Percentiles rank a stretch among this genome's conserved stretches.
Conservation (phyloP, 2,329 filamentous ascomycete genomes). For the Aspergillus pseudonomiae region DNA sequence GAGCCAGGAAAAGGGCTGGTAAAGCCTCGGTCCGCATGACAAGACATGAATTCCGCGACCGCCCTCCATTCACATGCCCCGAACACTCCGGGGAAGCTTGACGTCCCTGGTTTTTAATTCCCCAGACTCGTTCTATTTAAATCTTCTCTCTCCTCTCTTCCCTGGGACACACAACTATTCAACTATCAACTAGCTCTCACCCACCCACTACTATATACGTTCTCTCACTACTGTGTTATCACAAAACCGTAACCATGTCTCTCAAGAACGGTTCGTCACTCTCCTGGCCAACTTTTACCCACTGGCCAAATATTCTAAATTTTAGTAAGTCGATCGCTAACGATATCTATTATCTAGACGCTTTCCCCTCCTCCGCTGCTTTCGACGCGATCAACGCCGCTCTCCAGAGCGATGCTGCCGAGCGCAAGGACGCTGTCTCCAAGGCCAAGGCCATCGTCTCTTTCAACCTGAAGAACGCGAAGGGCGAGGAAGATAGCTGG, state of each 20-base stretch:
- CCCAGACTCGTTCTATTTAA: conserved; percentile 10
- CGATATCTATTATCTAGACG: conserved; percentile 54
- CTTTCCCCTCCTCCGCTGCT: conserved; percentile 85
- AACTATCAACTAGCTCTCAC: conserved; percentile 5
- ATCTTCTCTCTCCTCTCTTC: conserved; percentile 7
- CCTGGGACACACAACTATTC: neutral
- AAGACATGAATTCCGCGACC: conserved; percentile 10
- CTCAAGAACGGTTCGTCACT: conserved; percentile 68
- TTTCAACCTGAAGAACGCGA: conserved; percentile 88
- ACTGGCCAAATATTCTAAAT: neutral
- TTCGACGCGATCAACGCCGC: conserved; percentile 84
- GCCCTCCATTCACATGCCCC: conserved; percentile 25
- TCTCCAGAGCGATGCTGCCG: conserved; percentile 69
- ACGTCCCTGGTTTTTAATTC: conserved; percentile 23
- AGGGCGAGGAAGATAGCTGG: conserved; percentile 82
- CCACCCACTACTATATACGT: conserved; percentile 1
- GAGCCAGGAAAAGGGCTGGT: neutral
- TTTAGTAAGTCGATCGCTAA: conserved; percentile 11
- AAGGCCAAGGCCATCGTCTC: conserved; percentile 84
- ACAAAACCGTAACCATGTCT: conserved; percentile 58
- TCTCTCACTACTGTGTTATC: neutral
- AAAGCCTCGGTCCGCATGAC: conserved; percentile 21
- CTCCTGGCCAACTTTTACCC: too few relatives aligned
- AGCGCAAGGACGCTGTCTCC: conserved; percentile 86
- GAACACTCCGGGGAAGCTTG: conserved; percentile 26